A percentile compares a stretch with the other conserved stretches of the same genome.
phyloP scores from a whole-genome alignment of 73 alveolate species.

The Paramecium primaurelia region DNA sequence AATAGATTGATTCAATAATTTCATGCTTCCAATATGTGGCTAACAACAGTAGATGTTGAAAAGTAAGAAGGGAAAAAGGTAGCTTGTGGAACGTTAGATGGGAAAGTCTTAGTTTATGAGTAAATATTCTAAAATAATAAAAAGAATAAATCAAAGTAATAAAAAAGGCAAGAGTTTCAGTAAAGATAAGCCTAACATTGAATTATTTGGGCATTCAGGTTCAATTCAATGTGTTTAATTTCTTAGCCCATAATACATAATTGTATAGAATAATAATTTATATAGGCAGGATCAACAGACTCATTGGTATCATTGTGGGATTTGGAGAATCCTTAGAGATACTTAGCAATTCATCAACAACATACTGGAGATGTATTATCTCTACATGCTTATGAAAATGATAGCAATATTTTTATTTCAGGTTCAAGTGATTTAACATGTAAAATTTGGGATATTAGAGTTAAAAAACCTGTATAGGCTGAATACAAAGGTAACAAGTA shows the following conservation, averaged over 20 bases:
- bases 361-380: slow-evolving; percentile 62
- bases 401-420: slow-evolving; percentile 49
- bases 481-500: slow-evolving; percentile 30
- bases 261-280: not conserved
- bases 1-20: slow-evolving; percentile 35
- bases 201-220: slow-evolving; percentile 60
- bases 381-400: slow-evolving; percentile 48
- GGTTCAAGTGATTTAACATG: slow-evolving; percentile 60
- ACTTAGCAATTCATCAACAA: slow-evolving; percentile 44
- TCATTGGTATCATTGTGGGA: slow-evolving; percentile 62
- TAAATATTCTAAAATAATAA: not conserved
- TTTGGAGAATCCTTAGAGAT: slow-evolving; percentile 46
- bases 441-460: slow-evolving; percentile 60
- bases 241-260: slow-evolving; percentile 49
- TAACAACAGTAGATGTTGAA: slow-evolving; percentile 62
- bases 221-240: slow-evolving; percentile 51
- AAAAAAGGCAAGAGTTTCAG: slow-evolving; percentile 46
- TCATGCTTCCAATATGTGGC: slow-evolving; percentile 60
- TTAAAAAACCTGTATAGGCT: slow-evolving; percentile 56
- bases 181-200: slow-evolving; percentile 51
- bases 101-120: slow-evolving; percentile 57
- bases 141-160: slow-evolving; percentile 52
- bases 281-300: slow-evolving; percentile 62
- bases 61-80: slow-evolving; percentile 56
- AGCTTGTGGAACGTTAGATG: slow-evolving; percentile 60